Conservation (phyloP, 495 filamentous ascomycete genomes). For the Aspergillus biplanus region DNA sequence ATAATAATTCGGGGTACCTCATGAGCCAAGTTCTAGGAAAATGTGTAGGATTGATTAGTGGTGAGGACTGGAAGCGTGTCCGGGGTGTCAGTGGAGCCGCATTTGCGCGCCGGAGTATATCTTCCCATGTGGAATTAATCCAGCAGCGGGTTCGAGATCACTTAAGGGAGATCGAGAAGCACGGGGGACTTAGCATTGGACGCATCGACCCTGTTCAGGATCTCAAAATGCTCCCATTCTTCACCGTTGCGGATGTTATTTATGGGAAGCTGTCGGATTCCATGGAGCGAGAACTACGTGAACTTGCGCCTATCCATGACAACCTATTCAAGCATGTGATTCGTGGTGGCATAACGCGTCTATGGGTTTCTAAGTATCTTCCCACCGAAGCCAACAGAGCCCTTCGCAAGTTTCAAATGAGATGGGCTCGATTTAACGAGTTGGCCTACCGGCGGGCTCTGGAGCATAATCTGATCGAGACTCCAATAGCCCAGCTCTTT, state of each 20-base stretch:
- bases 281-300: constrained; percentile 20
- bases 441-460: constrained; percentile 12
- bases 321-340: constrained; percentile 31
- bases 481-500: constrained; percentile 29
- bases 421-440: constrained; percentile 29
- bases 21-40: constrained; percentile 41
- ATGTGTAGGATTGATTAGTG: constrained; percentile 42
- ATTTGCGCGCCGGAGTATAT: constrained; percentile 10
- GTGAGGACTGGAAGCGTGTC: constrained; percentile 24
- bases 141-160: constrained; percentile 13
- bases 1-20: constrained; percentile 38
- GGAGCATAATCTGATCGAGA: neutral
- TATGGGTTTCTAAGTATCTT: constrained; percentile 18
- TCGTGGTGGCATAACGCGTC: constrained; percentile 34
- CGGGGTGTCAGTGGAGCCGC: constrained; percentile 14
- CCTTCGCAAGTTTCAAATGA: constrained; percentile 26
- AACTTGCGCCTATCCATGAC: constrained; percentile 31
- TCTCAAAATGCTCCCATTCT: constrained; percentile 40
- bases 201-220: constrained; percentile 35
- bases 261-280: constrained; percentile 32
- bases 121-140: constrained; percentile 12
- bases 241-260: constrained; percentile 35
- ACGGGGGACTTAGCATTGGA: neutral
- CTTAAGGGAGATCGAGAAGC: constrained; percentile 5
- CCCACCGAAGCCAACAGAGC: constrained; percentile 25